Base-by-base conservation (phyloP, 2,329 filamentous ascomycete genomes). In the Aureobasidium sp. region DNA sequence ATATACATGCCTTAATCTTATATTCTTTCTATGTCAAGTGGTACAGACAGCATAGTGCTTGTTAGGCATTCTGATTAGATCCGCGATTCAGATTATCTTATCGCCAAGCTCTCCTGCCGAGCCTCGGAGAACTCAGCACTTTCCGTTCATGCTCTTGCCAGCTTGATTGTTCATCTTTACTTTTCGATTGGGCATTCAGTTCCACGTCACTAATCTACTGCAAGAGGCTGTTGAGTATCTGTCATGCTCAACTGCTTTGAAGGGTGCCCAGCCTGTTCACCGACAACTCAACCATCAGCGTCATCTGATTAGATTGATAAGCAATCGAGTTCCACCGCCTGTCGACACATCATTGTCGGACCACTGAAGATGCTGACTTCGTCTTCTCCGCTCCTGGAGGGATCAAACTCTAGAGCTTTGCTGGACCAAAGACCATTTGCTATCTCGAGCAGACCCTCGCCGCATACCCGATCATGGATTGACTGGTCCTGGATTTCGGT, bases 251-350 rank as follows among this genome's bases (percentile, higher is more conserved):
- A 22, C 29, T 17, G 34, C 14, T 31, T 20, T 3, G 17, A 6
- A 9, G 7, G 11, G 17, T n/a, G 29, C 25, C 27, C 47, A 20
- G 42, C 42, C 27, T 34, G 5, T 29, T 4, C n/a, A 25, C 14
- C 6, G 20, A 37, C 15, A 1, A 12, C 5, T 31, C 5, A 37
- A 34, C 12, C 25, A 2, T 45, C 27, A n/a, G 53, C 53, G 37
- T 48, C 42, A 58, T 58, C 55, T 58, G 55, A 58, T 58, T 58
- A 58, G 55, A 58, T 58, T 58, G 55, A 58, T 58, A 58, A 58
- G 41, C 20, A 3, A 20, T 36, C 29, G n/a, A 25, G 12, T 5
- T 9, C 12, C 12, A 11, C 5, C 9, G 5, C 29, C 15, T 1
- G 6, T 20, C 1, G 27, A 25, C 14, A 3, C n/a, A 57, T 25